Percentiles rank a stretch among this genome's conserved stretches.
These are phyloP conservation scores for Penicillium corylophilum DNA, from an alignment of 2,329 filamentous ascomycete genomes.

Conservation along the genomic window DNA sequence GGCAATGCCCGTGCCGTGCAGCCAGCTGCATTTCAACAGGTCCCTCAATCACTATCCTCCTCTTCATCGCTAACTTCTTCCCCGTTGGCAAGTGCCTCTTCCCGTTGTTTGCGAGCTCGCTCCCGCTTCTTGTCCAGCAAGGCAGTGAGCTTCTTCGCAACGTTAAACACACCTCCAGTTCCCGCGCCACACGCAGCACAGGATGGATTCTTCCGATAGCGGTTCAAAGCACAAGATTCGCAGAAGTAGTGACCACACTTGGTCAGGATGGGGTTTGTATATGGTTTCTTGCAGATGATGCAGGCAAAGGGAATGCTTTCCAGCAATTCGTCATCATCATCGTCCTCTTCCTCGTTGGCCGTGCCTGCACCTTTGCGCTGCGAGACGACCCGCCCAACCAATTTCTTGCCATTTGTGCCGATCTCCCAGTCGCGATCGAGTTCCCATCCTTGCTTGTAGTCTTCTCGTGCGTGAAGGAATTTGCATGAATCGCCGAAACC, in stretches of 20 bases:
- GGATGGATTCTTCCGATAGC: slow-evolving; percentile 81
- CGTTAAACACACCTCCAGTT: slow-evolving; percentile 87
- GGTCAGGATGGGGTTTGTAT: slow-evolving; percentile 78
- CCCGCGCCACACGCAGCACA: slow-evolving; percentile 84
- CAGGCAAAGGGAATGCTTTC: slow-evolving; percentile 88
- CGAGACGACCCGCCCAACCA: slow-evolving; percentile 50
- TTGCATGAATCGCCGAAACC: slow-evolving; percentile 56
- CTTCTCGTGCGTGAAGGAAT: slow-evolving; percentile 61
- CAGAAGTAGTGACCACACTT: slow-evolving; percentile 97
- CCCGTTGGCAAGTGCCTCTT: slow-evolving; percentile 53
- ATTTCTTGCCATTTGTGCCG: slow-evolving; percentile 60
- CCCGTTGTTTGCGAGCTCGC: slow-evolving; percentile 54
- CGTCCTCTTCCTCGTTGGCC: slow-evolving; percentile 51
- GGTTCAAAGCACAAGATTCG: slow-evolving; percentile 78
- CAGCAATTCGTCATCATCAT: slow-evolving; percentile 68
- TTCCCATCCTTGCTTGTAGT: slow-evolving; percentile 88
- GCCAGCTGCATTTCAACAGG: slow-evolving; percentile 7
- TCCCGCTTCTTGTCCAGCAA: slow-evolving; percentile 70
- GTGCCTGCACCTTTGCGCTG: slow-evolving; percentile 46
- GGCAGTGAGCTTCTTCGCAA: slow-evolving; percentile 77
- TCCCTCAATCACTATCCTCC: slow-evolving; percentile 23
- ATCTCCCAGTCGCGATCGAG: slow-evolving; percentile 93
- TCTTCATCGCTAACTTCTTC: slow-evolving; percentile 52
- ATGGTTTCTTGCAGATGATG: slow-evolving; percentile 77
- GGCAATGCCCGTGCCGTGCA: not conserved